Base-by-base conservation (phyloP, 2,329 filamentous ascomycete species). In the Huntiella decipiens region DNA sequence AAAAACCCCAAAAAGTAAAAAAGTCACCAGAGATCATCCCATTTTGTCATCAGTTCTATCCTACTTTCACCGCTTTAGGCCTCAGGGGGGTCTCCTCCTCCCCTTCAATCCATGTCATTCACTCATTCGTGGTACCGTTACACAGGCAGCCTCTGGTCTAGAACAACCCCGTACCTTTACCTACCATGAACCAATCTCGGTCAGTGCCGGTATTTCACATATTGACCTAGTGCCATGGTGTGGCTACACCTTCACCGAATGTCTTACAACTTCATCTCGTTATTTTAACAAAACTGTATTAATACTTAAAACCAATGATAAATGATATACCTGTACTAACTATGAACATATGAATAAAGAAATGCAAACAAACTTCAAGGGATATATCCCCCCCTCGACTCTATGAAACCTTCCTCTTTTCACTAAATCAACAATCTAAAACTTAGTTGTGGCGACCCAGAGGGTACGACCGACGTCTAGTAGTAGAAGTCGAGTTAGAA, bases 391-490 rank as follows among this genome's bases (percentile, higher is more conserved):
- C 7, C 34, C 34, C 12, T 5, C 11, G 34, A 13, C 34, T 15
- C 12, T 36, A n/a, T 36, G 12, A 36, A 36, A 2, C 5, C 12
- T 12, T 4, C 15, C 11, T 36, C 34, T 36, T 36, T 15, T n/a
- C 34, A n/a, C 34, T 36, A 36, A 36, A n/a, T 10, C 34, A 36
- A n/a, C 34, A 7, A 36, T 11, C 11, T 19, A 40, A 5, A 36
- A 36, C 34, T 43, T 34, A 43, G 40, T 43, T 43, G 28, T 12
- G 15, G 11, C 40, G 40, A 16, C 13, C 33, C 15, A 43, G 15
- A 43, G 40, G 40, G 31, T 43, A 43, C 12, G 40, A 43, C 12
- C 40, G 40, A 35, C 40, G 40, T 43, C 40, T 43, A 15, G 34
- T 44, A 17, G 44, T 46, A 10, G 40, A n/a, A 8, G 39, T 44